Evolutionary conservation across 805 yeast species (phyloP).

Genomic region (Tetrapisispora namnaoensis): DNA sequence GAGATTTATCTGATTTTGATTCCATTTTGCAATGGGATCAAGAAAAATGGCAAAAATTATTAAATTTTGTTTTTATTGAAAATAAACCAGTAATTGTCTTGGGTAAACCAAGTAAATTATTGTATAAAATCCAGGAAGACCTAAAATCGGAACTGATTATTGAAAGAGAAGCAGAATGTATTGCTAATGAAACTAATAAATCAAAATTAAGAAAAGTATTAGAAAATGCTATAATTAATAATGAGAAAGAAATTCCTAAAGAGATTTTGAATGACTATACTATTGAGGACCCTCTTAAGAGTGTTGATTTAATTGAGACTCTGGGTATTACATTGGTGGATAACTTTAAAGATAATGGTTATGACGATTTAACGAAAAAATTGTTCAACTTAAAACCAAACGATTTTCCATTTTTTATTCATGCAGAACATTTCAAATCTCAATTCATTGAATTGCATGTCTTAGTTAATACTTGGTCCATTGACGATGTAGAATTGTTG

Average conservation of each 20-base stretch:
- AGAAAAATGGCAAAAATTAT: slow-evolving; percentile 56
- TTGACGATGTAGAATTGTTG: slow-evolving; percentile 40
- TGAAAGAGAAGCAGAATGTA: slow-evolving; percentile 35
- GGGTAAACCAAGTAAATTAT: slow-evolving; percentile 52
- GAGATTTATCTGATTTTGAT: slow-evolving; percentile 46
- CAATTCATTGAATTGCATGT: slow-evolving; percentile 66
- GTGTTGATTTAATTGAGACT: slow-evolving; percentile 58
- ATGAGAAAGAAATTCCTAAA: slow-evolving; percentile 71
- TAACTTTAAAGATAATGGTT: slow-evolving; percentile 30
- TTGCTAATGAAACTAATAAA: slow-evolving; percentile 54
- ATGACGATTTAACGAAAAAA: slow-evolving; percentile 23
- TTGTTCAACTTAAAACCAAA: slow-evolving; percentile 30
- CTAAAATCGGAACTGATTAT: slow-evolving; percentile 41
- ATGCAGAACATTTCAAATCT: slow-evolving; percentile 70
- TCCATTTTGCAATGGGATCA: slow-evolving; percentile 48
- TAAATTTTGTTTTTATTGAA: slow-evolving; percentile 44
- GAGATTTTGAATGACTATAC: slow-evolving; percentile 51
- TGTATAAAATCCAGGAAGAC: slow-evolving; percentile 44
- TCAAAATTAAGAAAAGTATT: slow-evolving; percentile 40
- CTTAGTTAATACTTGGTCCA: slow-evolving; percentile 44
- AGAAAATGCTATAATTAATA: slow-evolving; percentile 51
- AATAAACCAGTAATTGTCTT: slow-evolving; percentile 57
- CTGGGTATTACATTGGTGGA: slow-evolving; percentile 51
- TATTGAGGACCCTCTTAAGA: slow-evolving; percentile 64
- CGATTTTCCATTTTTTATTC: slow-evolving; percentile 57